A percentile compares a stretch with the other conserved stretches of the same genome.
These are phyloP conservation scores for Peziza echinospora DNA, from an alignment of 495 filamentous ascomycete species.

Conservation along the genomic window DNA sequence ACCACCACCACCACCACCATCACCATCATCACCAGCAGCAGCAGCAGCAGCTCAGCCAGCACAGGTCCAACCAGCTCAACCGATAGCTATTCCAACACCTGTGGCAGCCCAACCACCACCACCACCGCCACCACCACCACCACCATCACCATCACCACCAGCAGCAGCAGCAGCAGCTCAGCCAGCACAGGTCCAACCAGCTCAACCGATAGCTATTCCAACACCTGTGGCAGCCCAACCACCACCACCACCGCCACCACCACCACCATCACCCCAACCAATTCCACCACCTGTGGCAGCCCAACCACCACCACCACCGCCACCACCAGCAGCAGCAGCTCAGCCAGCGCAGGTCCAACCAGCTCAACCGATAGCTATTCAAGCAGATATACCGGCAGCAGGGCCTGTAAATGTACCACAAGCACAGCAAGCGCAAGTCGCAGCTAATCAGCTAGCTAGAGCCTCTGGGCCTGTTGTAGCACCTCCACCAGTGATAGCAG, in stretches of 20 bases:
- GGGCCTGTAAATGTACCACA: too few relatives aligned
- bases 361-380: too few relatives aligned
- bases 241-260: not conserved
- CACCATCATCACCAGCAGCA: not conserved
- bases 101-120: not conserved
- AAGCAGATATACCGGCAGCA: too few relatives aligned
- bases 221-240: not conserved
- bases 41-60: not conserved
- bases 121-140: not conserved
- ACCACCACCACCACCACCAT: not conserved
- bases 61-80: not conserved
- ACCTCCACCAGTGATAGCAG: too few relatives aligned
- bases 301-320: not conserved
- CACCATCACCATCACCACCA: not conserved
- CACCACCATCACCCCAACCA: not conserved
- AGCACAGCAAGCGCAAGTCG: too few relatives aligned
- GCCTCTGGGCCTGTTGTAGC: too few relatives aligned
- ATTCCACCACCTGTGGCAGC: not conserved
- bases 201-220: not conserved
- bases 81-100: not conserved
- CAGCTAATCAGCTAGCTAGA: too few relatives aligned
- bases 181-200: not conserved
- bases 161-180: not conserved
- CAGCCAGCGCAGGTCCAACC: too few relatives aligned
- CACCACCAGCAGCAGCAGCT: too few relatives aligned